A percentile compares a stretch with the other conserved stretches of the same genome.
Conservation (phyloP, 805 yeast species). For the Candida berthetii region DNA sequence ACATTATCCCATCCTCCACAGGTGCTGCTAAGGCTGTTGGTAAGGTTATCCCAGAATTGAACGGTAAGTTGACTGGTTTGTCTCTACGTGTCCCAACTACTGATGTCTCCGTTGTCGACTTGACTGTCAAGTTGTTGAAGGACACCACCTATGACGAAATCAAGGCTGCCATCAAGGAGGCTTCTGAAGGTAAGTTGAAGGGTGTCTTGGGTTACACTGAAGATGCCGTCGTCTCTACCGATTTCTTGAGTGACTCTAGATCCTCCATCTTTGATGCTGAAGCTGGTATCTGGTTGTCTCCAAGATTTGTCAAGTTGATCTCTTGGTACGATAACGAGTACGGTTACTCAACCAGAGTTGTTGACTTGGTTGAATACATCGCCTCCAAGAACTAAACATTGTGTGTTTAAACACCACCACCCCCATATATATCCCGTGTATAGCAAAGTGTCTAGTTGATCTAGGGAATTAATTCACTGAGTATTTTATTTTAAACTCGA, state of each 20-base stretch:
- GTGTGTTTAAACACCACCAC: no score
- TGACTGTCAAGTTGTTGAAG: constrained; percentile 77
- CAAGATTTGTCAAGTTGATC: constrained; percentile 58
- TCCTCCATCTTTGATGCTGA: constrained; percentile 58
- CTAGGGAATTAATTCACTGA: no score
- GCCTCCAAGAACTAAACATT: constrained; percentile 20
- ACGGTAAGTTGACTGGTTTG: constrained; percentile 93
- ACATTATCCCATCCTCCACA: constrained; percentile 92
- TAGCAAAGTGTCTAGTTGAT: no score
- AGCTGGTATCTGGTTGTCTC: constrained; percentile 63
- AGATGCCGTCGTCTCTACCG: constrained; percentile 61
- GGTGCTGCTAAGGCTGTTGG: constrained; percentile 99
- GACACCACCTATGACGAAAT: constrained; percentile 80
- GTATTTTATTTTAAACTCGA: no score
- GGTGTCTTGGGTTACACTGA: constrained; percentile 77
- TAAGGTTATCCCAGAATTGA: constrained; percentile 84
- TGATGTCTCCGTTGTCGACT: constrained; percentile 90
- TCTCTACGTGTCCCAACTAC: constrained; percentile 91
- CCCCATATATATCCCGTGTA: no score
- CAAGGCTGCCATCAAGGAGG: constrained; percentile 67
- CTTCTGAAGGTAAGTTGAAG: constrained; percentile 71
- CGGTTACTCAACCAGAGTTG: constrained; percentile 69
- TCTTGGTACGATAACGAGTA: constrained; percentile 67
- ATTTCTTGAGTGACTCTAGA: constrained; percentile 50
- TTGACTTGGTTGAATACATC: constrained; percentile 56